Base-by-base conservation (phyloP, 768 basidiomycete genomes). In the Mycena belliarum region DNA sequence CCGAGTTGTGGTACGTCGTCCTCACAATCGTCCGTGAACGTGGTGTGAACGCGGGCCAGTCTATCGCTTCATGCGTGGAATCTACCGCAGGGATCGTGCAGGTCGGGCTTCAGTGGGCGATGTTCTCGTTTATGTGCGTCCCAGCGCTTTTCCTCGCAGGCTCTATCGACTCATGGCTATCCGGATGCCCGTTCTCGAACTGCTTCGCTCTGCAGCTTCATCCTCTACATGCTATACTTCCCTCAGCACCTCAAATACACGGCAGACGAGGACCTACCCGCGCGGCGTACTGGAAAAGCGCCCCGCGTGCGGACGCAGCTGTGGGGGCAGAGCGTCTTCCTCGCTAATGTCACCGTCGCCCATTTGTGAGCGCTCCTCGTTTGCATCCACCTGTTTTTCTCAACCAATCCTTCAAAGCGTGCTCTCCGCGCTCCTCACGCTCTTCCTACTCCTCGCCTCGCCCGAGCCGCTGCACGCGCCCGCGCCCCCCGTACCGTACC, bases 151-250 rank as follows among this genome's bases (percentile, higher is more conserved):
- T 45, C 20, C 41, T 14, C 6, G 18, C 43, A n/a, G 40, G 33
- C 11, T 35, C n/a, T n/a, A n/a, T n/a, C n/a, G n/a, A 35, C 16
- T 35, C 33, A 35, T 15, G 7, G 2, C 25, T 21, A 25, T 7
- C 20, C 3, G 7, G 23, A 42, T 42, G n/a, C 4, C 37, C 18
- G 42, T 28, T 49, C 15, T 32, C 29, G 12, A 49, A 24, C 5
- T 43, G 7, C 24, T 24, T 24, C 23, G 7, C 7, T 32, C 42
- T 16, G 25, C 8, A 98, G 95, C 42, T 79, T 98, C 56, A 80
- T 95, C 0, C 83, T 99, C 2, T 98, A 91, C 75, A 87, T 99
- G 76, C 76, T 90, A 38, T 98, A 95, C 77, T 98, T 93, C 70
- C 97, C 97, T 0, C 73, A 80, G 7, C 84, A 91, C 65, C 84